Evolutionary conservation across 371 early-diverging fungal genomes (phyloP).

Genomic region (Circinella minor): DNA sequence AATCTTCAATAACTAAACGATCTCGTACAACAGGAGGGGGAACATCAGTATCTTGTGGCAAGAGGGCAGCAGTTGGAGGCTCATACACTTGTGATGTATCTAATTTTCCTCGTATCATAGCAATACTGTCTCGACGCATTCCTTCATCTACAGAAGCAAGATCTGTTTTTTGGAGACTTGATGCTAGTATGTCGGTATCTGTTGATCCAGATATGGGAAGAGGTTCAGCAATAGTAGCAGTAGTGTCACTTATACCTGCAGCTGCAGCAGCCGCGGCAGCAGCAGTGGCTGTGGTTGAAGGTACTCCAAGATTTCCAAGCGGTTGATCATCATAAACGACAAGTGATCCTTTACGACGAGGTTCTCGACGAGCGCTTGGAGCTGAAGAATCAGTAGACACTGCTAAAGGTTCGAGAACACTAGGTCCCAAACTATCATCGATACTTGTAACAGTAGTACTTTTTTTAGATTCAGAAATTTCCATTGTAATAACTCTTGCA

Average conservation of each 20-base stretch:
- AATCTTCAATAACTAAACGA: slow-evolving; percentile 67
- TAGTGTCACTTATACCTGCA: slow-evolving; percentile 2
- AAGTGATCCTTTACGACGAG: slow-evolving; percentile 61
- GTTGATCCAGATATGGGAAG: slow-evolving; percentile 18
- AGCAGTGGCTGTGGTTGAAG: background rate
- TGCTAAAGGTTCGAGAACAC: slow-evolving; percentile 13
- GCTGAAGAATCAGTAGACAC: slow-evolving; percentile 5
- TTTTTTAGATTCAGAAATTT: slow-evolving; percentile 30
- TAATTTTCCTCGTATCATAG: slow-evolving; percentile 38
- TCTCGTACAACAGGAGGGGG: slow-evolving; percentile 72
- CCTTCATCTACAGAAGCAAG: slow-evolving; percentile 13
- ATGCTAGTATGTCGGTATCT: slow-evolving; percentile 29
- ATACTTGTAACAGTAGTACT: background rate
- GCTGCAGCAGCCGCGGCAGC: background rate
- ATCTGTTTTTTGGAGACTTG: slow-evolving; percentile 20
- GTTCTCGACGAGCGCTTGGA: slow-evolving; percentile 34
- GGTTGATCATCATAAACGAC: slow-evolving; percentile 70
- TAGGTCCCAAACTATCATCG: background rate
- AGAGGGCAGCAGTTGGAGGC: slow-evolving; percentile 56
- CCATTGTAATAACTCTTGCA: slow-evolving; percentile 45
- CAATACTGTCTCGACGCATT: slow-evolving; percentile 32
- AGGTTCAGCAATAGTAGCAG: slow-evolving; percentile 33
- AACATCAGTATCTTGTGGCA: slow-evolving; percentile 62
- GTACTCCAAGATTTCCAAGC: slow-evolving; percentile 5
- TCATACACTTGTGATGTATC: slow-evolving; percentile 60